Percentiles rank a stretch among this genome's conserved stretches.
These are phyloP conservation scores for Solanum chilense DNA, from an alignment of 257 asterid genomes.

Conservation along the genomic window DNA sequence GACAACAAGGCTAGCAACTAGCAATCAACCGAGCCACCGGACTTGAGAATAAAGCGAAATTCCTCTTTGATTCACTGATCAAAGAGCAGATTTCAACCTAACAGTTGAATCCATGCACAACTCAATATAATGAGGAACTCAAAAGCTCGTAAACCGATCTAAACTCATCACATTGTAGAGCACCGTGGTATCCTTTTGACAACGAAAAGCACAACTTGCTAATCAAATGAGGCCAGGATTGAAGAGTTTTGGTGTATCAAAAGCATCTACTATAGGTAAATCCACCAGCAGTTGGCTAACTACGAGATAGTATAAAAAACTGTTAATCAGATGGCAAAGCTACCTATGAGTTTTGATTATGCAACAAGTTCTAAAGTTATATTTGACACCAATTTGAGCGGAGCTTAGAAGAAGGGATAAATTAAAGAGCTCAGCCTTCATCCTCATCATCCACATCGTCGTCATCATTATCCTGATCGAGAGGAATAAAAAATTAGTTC, in stretches of 20 bases:
- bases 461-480: slow-evolving; percentile 2
- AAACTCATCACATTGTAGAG: neutral
- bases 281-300: neutral
- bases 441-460: slow-evolving; percentile 12
- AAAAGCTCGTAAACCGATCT: neutral
- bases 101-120: neutral
- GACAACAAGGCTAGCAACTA: no score
- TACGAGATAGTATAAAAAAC: neutral
- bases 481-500: neutral
- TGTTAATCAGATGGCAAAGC: neutral
- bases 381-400: neutral
- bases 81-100: neutral
- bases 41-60: neutral
- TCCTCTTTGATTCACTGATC: neutral
- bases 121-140: neutral
- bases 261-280: neutral
- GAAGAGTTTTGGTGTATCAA: neutral
- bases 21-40: neutral
- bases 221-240: neutral
- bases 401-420: neutral
- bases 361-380: neutral
- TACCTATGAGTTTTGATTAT: neutral
- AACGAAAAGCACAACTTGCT: neutral
- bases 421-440: neutral
- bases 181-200: neutral